Evolutionary conservation across 208 protist genomes (phyloP).

Genomic region (Leishmania martiniquensis): DNA sequence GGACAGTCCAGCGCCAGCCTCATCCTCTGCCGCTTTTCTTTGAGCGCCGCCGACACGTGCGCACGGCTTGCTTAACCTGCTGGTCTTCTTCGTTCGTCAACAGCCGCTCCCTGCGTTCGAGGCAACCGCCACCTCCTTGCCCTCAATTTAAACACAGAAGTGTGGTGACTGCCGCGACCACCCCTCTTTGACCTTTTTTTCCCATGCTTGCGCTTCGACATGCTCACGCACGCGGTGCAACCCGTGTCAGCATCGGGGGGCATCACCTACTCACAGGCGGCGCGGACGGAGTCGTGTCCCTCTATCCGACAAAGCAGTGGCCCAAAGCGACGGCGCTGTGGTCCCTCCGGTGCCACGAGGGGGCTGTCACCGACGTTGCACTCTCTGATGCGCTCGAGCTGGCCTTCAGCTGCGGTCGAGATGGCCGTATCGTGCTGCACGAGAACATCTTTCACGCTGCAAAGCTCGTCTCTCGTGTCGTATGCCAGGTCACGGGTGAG

Average conservation of each 20-base stretch:
- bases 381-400: conserved; percentile 54
- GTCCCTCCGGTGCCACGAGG: conserved; percentile 73
- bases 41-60: background rate
- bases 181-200: background rate
- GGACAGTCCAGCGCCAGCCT: background rate
- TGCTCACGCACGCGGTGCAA: conserved; percentile 53
- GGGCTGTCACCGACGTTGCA: conserved; percentile 61
- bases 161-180: background rate
- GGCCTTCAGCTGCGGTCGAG: conserved; percentile 70
- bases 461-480: conserved; percentile 51
- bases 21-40: background rate
- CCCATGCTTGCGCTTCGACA: conserved; percentile 46
- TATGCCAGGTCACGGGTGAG: conserved; percentile 84
- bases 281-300: conserved; percentile 71
- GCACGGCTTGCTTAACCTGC: background rate
- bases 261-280: conserved; percentile 69
- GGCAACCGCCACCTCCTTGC: background rate
- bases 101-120: background rate
- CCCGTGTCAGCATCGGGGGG: conserved; percentile 62
- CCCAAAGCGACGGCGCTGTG: conserved; percentile 50
- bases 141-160: background rate
- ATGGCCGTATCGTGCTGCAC: conserved; percentile 79
- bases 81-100: background rate
- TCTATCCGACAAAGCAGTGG: conserved; percentile 57
- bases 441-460: conserved; percentile 47